Conservation (phyloP, 2,329 filamentous ascomycete genomes). For the Penicillium sp. region DNA sequence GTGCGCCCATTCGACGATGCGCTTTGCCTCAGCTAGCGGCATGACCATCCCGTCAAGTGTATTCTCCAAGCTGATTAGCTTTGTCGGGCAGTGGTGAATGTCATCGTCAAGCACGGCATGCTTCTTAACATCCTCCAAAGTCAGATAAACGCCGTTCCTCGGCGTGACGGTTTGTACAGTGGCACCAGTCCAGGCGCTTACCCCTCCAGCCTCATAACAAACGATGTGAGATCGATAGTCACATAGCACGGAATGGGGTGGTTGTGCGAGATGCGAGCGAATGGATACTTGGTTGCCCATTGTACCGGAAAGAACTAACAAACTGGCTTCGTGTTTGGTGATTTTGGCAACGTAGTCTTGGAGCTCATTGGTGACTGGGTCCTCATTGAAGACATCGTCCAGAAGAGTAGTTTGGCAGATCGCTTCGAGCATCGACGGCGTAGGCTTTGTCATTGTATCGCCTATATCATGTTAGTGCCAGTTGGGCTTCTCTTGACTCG, state of each 20-base stretch:
- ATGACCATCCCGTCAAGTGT: slow-evolving; percentile 76
- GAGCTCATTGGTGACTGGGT: slow-evolving; percentile 71
- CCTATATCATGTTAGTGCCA: slow-evolving; percentile 38
- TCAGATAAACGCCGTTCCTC: slow-evolving; percentile 67
- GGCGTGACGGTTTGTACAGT: slow-evolving; percentile 64
- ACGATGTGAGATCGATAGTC: slow-evolving; percentile 77
- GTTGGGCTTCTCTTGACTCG: not conserved
- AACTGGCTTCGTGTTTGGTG: slow-evolving; percentile 68
- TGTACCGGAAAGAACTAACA: slow-evolving; percentile 84
- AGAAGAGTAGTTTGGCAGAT: slow-evolving; percentile 70
- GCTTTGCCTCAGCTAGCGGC: slow-evolving; percentile 66
- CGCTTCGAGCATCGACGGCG: slow-evolving; percentile 73
- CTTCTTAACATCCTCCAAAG: slow-evolving; percentile 69
- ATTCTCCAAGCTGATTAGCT: slow-evolving; percentile 79
- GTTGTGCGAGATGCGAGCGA: slow-evolving; percentile 70
- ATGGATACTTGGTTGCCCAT: slow-evolving; percentile 92
- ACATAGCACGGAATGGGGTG: slow-evolving; percentile 75
- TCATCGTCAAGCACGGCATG: slow-evolving; percentile 61
- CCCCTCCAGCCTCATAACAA: slow-evolving; percentile 61
- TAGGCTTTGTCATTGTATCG: slow-evolving; percentile 72
- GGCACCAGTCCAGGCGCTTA: slow-evolving; percentile 68
- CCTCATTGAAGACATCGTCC: slow-evolving; percentile 81
- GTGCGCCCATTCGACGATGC: slow-evolving; percentile 68
- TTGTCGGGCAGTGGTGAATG: slow-evolving; percentile 74
- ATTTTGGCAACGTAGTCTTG: slow-evolving; percentile 70